phyloP scores from a whole-genome alignment of 2,329 filamentous ascomycete species.

The Epichloe aotearoae region DNA sequence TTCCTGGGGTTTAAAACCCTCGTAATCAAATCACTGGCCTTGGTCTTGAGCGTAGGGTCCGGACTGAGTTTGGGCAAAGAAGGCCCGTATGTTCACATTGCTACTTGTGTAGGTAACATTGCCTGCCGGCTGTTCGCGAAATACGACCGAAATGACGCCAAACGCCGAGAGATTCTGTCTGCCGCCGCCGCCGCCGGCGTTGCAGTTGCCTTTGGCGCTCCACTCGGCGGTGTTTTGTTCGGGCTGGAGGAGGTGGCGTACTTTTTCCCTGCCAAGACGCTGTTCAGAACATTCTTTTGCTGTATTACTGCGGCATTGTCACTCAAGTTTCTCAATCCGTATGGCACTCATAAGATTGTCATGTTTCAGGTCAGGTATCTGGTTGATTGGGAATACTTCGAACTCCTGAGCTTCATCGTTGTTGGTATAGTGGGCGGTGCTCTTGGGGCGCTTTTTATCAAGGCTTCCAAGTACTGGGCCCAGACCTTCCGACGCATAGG shows the following conservation, averaged over 20 bases:
- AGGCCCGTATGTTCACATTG: slow-evolving; percentile 93
- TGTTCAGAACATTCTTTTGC: slow-evolving; percentile 97
- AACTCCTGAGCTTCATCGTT: slow-evolving; percentile 73
- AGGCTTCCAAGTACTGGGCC: slow-evolving; percentile 84
- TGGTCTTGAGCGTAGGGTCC: slow-evolving; percentile 82
- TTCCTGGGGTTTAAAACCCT: slow-evolving; percentile 85
- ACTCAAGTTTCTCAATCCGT: slow-evolving; percentile 89
- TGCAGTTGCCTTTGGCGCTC: slow-evolving; percentile 86
- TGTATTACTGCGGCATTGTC: slow-evolving; percentile 87
- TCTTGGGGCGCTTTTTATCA: slow-evolving; percentile 87
- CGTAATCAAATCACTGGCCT: slow-evolving; percentile 66
- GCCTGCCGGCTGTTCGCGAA: slow-evolving; percentile 87
- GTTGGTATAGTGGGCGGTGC: slow-evolving; percentile 77
- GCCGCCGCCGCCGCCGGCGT: slow-evolving; percentile 86
- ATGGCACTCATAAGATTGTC: slow-evolving; percentile 92
- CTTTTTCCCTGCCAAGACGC: slow-evolving; percentile 93
- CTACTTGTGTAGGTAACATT: slow-evolving; percentile 90
- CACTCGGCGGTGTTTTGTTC: slow-evolving; percentile 77
- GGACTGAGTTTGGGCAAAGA: slow-evolving; percentile 92
- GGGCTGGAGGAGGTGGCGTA: slow-evolving; percentile 92
- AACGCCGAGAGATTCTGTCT: slow-evolving; percentile 85
- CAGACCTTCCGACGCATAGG: slow-evolving; percentile 71
- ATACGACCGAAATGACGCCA: slow-evolving; percentile 88
- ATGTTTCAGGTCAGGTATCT: slow-evolving; percentile 88
- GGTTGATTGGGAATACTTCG: slow-evolving; percentile 87